These are phyloP conservation scores for Penicillium diatomitis DNA, from an alignment of 495 filamentous ascomycete species.

Conservation along the genomic window DNA sequence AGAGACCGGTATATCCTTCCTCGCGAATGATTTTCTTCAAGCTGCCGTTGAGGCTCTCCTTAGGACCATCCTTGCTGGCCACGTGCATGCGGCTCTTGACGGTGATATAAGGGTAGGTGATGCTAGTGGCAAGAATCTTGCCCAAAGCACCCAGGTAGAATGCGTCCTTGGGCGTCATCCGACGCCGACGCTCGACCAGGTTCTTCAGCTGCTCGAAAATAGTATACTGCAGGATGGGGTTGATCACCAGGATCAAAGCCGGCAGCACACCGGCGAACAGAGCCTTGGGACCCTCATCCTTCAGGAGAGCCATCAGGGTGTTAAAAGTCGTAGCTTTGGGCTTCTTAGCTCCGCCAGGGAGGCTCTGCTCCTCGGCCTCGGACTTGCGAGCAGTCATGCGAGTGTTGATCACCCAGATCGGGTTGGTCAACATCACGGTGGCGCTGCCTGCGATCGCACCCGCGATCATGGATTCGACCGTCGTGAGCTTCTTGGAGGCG, in stretches of 20 bases:
- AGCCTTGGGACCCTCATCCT: slow-evolving; percentile 69
- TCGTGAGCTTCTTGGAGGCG: slow-evolving; percentile 73
- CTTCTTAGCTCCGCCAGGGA: slow-evolving; percentile 39
- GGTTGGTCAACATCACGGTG: slow-evolving; percentile 92
- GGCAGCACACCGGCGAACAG: slow-evolving; percentile 91
- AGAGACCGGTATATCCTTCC: slow-evolving; percentile 83
- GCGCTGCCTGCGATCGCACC: slow-evolving; percentile 92
- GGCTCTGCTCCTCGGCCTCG: slow-evolving; percentile 41
- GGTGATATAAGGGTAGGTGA: slow-evolving; percentile 98
- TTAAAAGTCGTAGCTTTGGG: slow-evolving; percentile 62
- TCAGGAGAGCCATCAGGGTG: slow-evolving; percentile 67
- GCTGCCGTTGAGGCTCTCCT: slow-evolving; percentile 63
- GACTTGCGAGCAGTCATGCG: slow-evolving; percentile 87
- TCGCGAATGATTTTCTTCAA: slow-evolving; percentile 72
- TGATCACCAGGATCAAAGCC: slow-evolving; percentile 87
- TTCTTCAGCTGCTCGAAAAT: slow-evolving; percentile 97
- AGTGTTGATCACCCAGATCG: slow-evolving; percentile 98
- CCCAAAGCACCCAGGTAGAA: slow-evolving; percentile 89
- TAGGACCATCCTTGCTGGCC: slow-evolving; percentile 54
- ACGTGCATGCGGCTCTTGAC: slow-evolving; percentile 97
- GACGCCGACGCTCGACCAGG: slow-evolving; percentile 51
- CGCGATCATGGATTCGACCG: slow-evolving; percentile 83
- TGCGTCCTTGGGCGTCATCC: slow-evolving; percentile 72
- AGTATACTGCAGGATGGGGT: slow-evolving; percentile 97
- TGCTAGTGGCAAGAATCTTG: slow-evolving; percentile 84